Base-by-base conservation (phyloP, 768 basidiomycete genomes). In the Rhodosporidiobolus odoratus region DNA sequence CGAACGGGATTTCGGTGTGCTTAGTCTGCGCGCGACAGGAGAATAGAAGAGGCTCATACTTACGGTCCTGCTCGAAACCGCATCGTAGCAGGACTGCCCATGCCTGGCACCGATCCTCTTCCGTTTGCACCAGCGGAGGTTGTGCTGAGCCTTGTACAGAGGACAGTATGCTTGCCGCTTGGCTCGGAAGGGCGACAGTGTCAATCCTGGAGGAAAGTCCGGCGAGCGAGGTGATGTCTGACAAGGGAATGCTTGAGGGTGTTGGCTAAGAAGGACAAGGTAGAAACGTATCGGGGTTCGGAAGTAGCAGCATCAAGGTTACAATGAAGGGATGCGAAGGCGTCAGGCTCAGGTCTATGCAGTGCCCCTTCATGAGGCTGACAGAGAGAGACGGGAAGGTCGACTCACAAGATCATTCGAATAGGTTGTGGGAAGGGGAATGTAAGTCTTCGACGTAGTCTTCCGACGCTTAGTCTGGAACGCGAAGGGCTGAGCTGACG, bases 401-500 rank as follows among this genome's bases (percentile, higher is more conserved):
- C n/a, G n/a, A 30, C 66, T 48, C 25, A 67, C 66, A 25, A 30
- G 16, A n/a, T 37, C 54, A 17, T 27, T 4, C 0, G 54, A 25
- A 40, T 38, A 52, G 37, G 67, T 56, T 5, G 54, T 21, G 4
- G 52, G 19, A 19, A 34, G 17, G 2, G 61, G 67, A 23, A 56
- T 59, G 45, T 58, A 48, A 10, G 56, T 34, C 10, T 48, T 34
- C 10, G 25, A 4, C 16, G 40, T 19, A 4, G 19, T 35, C 43
- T 56, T 67, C 34, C 66, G 45, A 25, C 59, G 58, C 34, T 67
- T 67, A 30, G 40, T 25, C 66, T 67, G 40, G n/a, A n/a, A n/a
- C 35, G 59, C 3, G 21, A 2, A 17, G 6, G 27, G 30, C n/a
- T 34, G 3, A 47, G 17, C 21, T 0, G 12, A 7, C 7, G 23